Conservation (phyloP, 1,139 yeast species). For the Yamadazyma dendronema region DNA sequence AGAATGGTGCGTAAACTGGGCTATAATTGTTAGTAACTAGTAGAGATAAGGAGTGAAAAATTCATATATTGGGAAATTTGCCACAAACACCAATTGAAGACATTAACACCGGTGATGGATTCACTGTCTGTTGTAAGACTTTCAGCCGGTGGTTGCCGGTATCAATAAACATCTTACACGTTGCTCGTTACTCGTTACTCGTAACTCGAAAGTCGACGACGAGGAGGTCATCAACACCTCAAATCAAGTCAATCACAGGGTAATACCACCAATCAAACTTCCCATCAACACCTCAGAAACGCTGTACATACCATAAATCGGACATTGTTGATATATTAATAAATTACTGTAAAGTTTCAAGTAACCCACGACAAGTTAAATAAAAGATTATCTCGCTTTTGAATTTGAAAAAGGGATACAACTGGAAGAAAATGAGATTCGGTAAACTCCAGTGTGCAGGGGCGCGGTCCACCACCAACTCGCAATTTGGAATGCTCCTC, state of each 20-base stretch:
- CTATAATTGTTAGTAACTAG: constrained; percentile 30
- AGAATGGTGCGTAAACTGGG: constrained; percentile 88
- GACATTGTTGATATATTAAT: constrained; percentile 31
- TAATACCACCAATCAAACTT: constrained; percentile 1
- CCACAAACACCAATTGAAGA: neutral
- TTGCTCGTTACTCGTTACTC: too few species aligned
- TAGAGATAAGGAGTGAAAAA: constrained; percentile 6
- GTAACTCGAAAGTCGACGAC: neutral
- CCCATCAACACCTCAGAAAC: neutral
- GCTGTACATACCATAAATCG: constrained; percentile 53
- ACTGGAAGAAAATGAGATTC: constrained; percentile 13
- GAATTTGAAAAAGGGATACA: constrained; percentile 10
- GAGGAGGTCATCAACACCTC: neutral
- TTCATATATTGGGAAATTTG: too few species aligned
- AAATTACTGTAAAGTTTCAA: neutral
- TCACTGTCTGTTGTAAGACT: neutral
- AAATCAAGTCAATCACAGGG: neutral
- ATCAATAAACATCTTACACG: too few species aligned
- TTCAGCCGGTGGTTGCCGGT: neutral
- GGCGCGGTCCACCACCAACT: constrained; percentile 6
- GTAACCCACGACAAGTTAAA: constrained; percentile 3
- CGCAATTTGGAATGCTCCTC: neutral
- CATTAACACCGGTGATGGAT: neutral
- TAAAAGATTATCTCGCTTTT: constrained; percentile 3
- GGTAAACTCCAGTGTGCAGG: constrained; percentile 11